Evolutionary conservation across 2,329 filamentous ascomycete species (phyloP).

Genomic region (Davidsoniella neocaledoniae): DNA sequence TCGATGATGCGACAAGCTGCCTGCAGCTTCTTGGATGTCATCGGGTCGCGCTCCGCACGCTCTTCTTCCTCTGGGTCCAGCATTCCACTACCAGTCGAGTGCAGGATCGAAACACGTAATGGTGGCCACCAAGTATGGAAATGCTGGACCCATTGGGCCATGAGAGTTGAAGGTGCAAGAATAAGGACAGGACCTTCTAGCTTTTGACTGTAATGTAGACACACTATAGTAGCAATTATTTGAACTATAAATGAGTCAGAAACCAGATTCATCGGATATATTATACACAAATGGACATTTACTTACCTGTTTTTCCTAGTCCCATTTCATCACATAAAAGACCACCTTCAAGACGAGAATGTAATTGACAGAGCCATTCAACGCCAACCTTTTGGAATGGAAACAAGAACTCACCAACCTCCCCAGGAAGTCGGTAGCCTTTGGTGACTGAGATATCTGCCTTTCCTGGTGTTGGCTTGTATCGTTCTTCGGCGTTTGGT

Average conservation of each 20-base stretch:
- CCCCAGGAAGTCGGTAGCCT: constrained; percentile 68
- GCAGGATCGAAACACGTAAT: constrained; percentile 84
- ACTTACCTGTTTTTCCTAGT: constrained; percentile 63
- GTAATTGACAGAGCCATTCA: constrained; percentile 88
- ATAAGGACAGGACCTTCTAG: constrained; percentile 75
- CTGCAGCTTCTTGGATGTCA: constrained; percentile 34
- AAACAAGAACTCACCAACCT: constrained; percentile 83
- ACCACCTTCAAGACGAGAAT: constrained; percentile 75
- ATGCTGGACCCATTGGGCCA: constrained; percentile 96
- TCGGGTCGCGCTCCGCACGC: constrained; percentile 31
- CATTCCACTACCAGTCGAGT: constrained; percentile 95
- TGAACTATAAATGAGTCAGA: constrained; percentile 25
- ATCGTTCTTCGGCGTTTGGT: constrained; percentile 48
- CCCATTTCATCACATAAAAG: constrained; percentile 98
- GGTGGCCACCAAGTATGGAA: constrained; percentile 99
- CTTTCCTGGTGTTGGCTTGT: constrained; percentile 69
- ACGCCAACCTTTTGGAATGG: constrained; percentile 96
- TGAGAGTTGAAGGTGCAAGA: constrained; percentile 83
- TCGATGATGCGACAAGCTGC: constrained; percentile 68
- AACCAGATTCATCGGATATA: neutral
- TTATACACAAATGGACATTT: neutral
- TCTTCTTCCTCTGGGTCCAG: constrained; percentile 55
- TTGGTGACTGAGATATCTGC: constrained; percentile 61
- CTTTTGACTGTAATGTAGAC: constrained; percentile 78
- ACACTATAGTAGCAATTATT: constrained; percentile 63